Evolutionary conservation across 2,329 filamentous ascomycete species (phyloP), one percentile per base, ranked within the genome.

Genomic region (Claviceps africana): DNA sequence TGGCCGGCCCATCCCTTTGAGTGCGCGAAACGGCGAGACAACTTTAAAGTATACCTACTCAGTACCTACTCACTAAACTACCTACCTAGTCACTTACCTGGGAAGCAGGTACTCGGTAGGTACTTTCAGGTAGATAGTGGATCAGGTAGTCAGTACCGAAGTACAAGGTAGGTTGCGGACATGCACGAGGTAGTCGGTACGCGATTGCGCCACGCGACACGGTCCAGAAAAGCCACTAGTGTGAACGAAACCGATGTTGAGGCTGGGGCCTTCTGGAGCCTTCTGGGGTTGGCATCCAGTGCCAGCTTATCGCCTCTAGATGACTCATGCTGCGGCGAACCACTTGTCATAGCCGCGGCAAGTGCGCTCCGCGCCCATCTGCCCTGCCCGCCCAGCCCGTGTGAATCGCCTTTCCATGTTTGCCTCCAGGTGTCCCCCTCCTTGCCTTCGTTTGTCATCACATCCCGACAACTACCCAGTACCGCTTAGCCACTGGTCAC

Each of bases 261-360:
- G 22, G 25, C 44, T n/a, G 19, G 17, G 25, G 22, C 25, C 43
- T 69, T 70, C 67, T 70, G 67, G 67, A 69, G 65, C 64, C 62
- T 70, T 70, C 67, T 58, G 57, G 51, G 56, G 10, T 4, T 54
- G 53, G 52, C 39, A 53, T 47, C 50, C n/a, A 21, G n/a, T 19
- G 44, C 33, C 47, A 50, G 55, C 51, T 57, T 40, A 63, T 44
- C 51, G 44, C 47, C 21, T 47, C 15, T n/a, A 6, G 8, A 6
- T 10, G 25, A 30, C 4, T 22, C 15, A 31, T n/a, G 25, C 43
- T 31, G 22, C 43, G 30, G 7, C 43, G 25, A 46, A 22, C 40
- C 19, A 55, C 59, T 57, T 56, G 57, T 59, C 56, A 53, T 42
- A 31, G 50, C 48, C 56, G 55, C 57, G 52, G 59, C 58, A 57